Percentiles rank a stretch among this genome's conserved stretches.
Conservation (phyloP, 805 yeast species). For the Ogataea populi-albae region DNA sequence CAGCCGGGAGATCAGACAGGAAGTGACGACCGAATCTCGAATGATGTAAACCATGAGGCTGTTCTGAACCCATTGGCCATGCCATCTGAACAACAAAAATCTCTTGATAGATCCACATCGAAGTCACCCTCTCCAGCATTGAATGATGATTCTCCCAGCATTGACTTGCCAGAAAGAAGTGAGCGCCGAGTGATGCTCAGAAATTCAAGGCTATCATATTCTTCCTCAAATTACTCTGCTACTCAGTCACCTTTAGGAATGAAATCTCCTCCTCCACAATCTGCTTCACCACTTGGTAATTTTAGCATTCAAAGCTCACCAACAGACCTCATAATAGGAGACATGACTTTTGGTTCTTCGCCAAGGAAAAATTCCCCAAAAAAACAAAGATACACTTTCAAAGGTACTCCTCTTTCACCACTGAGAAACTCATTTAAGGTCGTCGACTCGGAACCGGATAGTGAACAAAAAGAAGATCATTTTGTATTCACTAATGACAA, state of each 20-base stretch:
- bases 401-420: slow-evolving; percentile 17
- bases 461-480: neutral
- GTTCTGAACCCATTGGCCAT: slow-evolving; percentile 25
- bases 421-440: slow-evolving; percentile 9
- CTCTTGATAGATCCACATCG: slow-evolving; percentile 15
- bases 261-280: slow-evolving; percentile 5
- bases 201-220: slow-evolving; percentile 12
- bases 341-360: slow-evolving; percentile 30
- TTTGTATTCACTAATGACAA: slow-evolving; percentile 23
- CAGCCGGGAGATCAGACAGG: neutral
- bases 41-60: neutral
- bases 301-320: neutral
- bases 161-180: slow-evolving; percentile 29
- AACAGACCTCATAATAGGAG: slow-evolving; percentile 10
- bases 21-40: neutral
- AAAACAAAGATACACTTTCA: slow-evolving; percentile 14
- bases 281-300: slow-evolving; percentile 1
- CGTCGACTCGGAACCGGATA: slow-evolving; percentile 4
- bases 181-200: slow-evolving; percentile 19
- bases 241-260: slow-evolving; percentile 7
- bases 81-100: slow-evolving; percentile 22
- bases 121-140: slow-evolving; percentile 8
- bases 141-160: slow-evolving; percentile 8
- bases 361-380: slow-evolving; percentile 31
- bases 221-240: slow-evolving; percentile 17